Evolutionary conservation across 306 rosid species (phyloP).

Genomic region (Rosa rugosa): DNA sequence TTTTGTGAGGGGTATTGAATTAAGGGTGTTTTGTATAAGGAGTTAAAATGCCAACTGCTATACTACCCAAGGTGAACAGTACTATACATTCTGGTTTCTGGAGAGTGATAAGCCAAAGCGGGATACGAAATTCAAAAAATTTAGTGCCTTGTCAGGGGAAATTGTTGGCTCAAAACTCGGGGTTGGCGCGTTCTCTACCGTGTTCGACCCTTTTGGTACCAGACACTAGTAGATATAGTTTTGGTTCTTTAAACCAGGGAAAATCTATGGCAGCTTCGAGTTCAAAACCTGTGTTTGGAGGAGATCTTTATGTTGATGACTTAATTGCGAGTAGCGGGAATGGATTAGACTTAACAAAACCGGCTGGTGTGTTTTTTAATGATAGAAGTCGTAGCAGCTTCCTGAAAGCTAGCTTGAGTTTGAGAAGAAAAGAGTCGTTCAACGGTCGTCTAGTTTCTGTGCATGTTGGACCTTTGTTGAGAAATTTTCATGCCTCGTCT

Average conservation of each 20-base stretch:
- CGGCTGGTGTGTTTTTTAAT: conserved; percentile 48
- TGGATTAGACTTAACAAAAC: conserved; percentile 48
- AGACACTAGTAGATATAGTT: conserved; percentile 16
- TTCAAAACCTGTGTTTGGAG: conserved; percentile 64
- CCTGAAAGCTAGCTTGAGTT: conserved; percentile 46
- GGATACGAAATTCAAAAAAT: conserved; percentile 25
- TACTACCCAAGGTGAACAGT: conserved; percentile 55
- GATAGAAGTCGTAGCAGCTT: conserved; percentile 38
- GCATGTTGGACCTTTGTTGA: conserved; percentile 40
- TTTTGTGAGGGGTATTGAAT: conserved; percentile 25
- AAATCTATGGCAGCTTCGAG: conserved; percentile 65
- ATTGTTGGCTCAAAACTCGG: conserved; percentile 33
- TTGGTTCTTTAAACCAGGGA: conserved; percentile 18
- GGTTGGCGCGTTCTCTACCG: conserved; percentile 36
- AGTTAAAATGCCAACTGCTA: conserved; percentile 62
- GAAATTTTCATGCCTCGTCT: conserved; percentile 33
- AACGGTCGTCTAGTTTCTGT: conserved; percentile 35
- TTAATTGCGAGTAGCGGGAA: conserved; percentile 41
- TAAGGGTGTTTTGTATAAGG: conserved; percentile 32
- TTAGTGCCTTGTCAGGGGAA: conserved; percentile 31
- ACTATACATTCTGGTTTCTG: conserved; percentile 39
- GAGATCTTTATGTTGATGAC: conserved; percentile 63
- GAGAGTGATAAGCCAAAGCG: conserved; percentile 34
- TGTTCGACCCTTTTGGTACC: conserved; percentile 34
- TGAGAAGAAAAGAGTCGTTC: conserved; percentile 46